phyloP scores from a whole-genome alignment of 768 basidiomycete species.

The Tulasnella sp. region DNA sequence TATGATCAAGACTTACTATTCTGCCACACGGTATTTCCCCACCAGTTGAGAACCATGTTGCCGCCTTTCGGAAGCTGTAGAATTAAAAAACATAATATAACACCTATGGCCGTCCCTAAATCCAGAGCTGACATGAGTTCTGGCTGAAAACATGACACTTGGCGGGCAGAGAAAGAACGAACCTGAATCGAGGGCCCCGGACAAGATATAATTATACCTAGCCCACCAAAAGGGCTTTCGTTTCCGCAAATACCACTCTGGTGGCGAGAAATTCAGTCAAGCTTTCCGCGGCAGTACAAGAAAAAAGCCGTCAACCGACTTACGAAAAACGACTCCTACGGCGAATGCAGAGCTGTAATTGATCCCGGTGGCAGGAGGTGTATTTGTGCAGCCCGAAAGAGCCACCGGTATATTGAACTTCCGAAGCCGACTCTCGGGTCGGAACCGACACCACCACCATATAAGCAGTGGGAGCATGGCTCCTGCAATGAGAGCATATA shows the following conservation, averaged over 20 bases:
- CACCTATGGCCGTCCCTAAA: slow-evolving; percentile 40
- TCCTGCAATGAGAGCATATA: slow-evolving; percentile 44
- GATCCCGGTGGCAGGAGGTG: slow-evolving; percentile 48
- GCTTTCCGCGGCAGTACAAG: background rate
- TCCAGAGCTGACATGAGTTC: background rate
- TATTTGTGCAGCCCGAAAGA: slow-evolving; percentile 41
- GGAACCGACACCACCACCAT: slow-evolving; percentile 41
- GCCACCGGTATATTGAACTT: slow-evolving; percentile 42
- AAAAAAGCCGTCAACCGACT: slow-evolving; percentile 26
- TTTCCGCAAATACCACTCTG: slow-evolving; percentile 45
- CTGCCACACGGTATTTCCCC: slow-evolving; percentile 39
- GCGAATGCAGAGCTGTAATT: slow-evolving; percentile 47
- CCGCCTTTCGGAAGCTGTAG: slow-evolving; percentile 42
- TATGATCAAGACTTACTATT: slow-evolving; percentile 21
- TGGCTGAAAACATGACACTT: background rate
- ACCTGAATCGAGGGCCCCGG: slow-evolving; percentile 43
- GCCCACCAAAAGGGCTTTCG: slow-evolving; percentile 48
- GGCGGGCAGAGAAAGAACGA: background rate
- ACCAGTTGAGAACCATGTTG: slow-evolving; percentile 39
- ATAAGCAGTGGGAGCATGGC: slow-evolving; percentile 44
- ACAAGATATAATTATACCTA: slow-evolving; percentile 50
- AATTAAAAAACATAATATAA: slow-evolving; percentile 45
- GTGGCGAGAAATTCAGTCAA: background rate
- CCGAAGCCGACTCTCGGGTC: slow-evolving; percentile 32
- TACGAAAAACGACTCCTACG: slow-evolving; percentile 47